Base-by-base conservation (phyloP, 1,139 yeast genomes). In the Hemisphaericaspora xylofermentans region DNA sequence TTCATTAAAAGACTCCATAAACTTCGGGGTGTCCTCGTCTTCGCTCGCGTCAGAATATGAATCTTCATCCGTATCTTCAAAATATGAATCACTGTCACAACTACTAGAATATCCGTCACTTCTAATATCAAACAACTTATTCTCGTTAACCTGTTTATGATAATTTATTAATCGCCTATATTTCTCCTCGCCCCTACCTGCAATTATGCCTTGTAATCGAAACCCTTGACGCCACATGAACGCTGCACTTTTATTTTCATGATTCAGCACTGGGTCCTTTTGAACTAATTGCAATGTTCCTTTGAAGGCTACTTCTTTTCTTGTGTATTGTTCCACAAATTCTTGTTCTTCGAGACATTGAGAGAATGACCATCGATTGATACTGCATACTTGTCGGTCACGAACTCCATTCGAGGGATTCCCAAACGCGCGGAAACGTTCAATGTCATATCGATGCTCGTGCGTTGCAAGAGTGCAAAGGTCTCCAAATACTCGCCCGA, bases 401-500 rank as follows among this genome's bases (percentile, higher is more conserved):
- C 48, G 17, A 1, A 53, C 31, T 10, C 41, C 43, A 7, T 33
- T 33, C 1, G 43, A 19, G 0, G 66, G 63, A 0, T 38, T 38
- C 0, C 73, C 72, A 41, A 49, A 57, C 1, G 38, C 24, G 6
- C 38, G 40, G 3, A 49, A 37, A 52, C 54, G 61, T 42, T 49
- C 49, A 1, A 45, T 29, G 42, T 75, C 80, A 46, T 62, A 74
- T 4, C 39, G 18, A 39, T 64, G 71, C 2, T 42, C 42, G 0
- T 31, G 25, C 0, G 46, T 43, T 1, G 33, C 39, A 1, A 43
- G 45, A 2, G 35, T 27, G 43, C 80, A 74, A 3, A 64, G 47
- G 27, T 61, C 63, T 0, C 78, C 80, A 61, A 76, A 78, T 1
- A 71, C 51, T 31, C 78, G 53, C 4, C 57, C 45, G 66, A 78